Evolutionary conservation across 371 early-diverging fungal species (phyloP).

Genomic region (Mortierella sp.): DNA sequence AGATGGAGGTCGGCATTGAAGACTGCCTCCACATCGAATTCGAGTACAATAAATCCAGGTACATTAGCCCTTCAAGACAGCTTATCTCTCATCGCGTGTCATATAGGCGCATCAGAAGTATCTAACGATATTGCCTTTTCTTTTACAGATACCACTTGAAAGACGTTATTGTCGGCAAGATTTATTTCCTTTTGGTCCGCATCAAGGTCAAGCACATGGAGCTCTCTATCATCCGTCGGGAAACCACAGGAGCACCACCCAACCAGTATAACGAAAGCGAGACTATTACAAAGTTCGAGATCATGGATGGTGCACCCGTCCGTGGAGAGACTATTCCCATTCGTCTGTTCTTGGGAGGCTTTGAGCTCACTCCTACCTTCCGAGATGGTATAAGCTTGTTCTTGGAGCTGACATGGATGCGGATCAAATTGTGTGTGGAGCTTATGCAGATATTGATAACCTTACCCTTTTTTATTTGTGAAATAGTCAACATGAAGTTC

Average conservation of each 20-base stretch:
- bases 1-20: constrained; percentile 97
- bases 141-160: constrained; percentile 85
- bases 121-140: not conserved
- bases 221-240: constrained; percentile 97
- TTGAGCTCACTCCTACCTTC: constrained; percentile 95
- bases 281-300: constrained; percentile 98
- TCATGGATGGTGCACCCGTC: constrained; percentile 99
- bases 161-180: constrained; percentile 99
- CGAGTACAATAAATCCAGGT: constrained; percentile 80
- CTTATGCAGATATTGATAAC: not conserved
- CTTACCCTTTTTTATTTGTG: not conserved
- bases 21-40: constrained; percentile 95
- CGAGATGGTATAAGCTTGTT: constrained; percentile 58
- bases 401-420: not conserved
- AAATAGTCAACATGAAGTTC: constrained; percentile 93
- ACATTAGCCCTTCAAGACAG: constrained; percentile 40
- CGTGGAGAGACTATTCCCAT: constrained; percentile 99
- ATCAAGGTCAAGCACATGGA: constrained; percentile 99
- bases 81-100: constrained; percentile 76
- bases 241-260: constrained; percentile 96
- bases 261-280: constrained; percentile 98
- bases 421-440: not conserved
- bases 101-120: constrained; percentile 35
- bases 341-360: constrained; percentile 95
- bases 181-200: constrained; percentile 98